These are phyloP conservation scores for Clitocybe nebularis DNA, from an alignment of 1,284 basidiomycete genomes.

Conservation along the genomic window DNA sequence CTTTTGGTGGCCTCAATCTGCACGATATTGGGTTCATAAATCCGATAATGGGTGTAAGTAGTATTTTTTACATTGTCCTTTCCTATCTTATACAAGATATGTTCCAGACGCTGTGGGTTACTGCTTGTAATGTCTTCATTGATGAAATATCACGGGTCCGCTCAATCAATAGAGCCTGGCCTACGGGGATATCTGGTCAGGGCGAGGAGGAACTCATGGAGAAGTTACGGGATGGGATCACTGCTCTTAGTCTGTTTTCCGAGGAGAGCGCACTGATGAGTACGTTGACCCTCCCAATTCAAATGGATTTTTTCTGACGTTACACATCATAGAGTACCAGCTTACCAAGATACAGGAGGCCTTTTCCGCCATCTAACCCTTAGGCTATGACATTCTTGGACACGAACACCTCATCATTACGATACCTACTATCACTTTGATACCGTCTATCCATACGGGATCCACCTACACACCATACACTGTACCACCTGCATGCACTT, in stretches of 20 bases:
- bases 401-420: background rate
- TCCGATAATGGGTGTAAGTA: constrained; percentile 45
- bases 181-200: constrained; percentile 17
- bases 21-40: constrained; percentile 36
- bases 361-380: constrained; percentile 25
- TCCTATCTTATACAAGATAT: constrained; percentile 5
- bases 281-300: constrained; percentile 21
- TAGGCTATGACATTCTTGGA: background rate
- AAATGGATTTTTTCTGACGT: background rate
- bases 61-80: constrained; percentile 4
- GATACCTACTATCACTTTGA: constrained; percentile 1
- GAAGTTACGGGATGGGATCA: constrained; percentile 30
- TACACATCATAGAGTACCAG: constrained; percentile 29
- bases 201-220: constrained; percentile 34
- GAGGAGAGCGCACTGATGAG: constrained; percentile 36
- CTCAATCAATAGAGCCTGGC: constrained; percentile 24
- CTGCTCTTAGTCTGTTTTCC: constrained; percentile 33
- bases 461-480: background rate
- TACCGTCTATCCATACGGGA: background rate
- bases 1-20: constrained; percentile 32
- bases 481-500: background rate
- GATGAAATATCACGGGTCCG: constrained; percentile 37
- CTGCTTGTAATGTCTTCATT: constrained; percentile 38
- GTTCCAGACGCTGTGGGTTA: constrained; percentile 38
- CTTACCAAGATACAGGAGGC: constrained; percentile 37